phyloP scores from a whole-genome alignment of 345 rosid species.

The Populus simonii region DNA sequence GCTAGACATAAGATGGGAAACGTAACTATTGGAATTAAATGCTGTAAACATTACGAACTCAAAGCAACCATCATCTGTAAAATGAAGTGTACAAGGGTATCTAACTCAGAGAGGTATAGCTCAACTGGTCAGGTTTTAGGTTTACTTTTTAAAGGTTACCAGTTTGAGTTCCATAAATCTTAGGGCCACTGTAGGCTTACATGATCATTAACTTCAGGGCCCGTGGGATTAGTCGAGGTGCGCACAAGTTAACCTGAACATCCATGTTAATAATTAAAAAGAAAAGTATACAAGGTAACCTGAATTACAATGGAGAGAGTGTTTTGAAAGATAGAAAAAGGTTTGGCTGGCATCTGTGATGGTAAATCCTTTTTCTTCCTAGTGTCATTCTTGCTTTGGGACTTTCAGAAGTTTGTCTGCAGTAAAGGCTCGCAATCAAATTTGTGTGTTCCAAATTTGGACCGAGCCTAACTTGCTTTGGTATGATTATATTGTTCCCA shows the following conservation, averaged over 20 bases:
- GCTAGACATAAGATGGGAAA: background rate
- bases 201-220: accelerated
- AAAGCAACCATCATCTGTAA: background rate
- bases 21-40: background rate
- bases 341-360: background rate
- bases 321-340: background rate
- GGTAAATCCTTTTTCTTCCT: background rate
- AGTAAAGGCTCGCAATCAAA: conserved; percentile 66
- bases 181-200: accelerated
- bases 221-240: accelerated
- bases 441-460: conserved; percentile 79
- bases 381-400: background rate
- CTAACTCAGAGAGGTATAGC: background rate
- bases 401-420: conserved; percentile 20
- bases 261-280: background rate
- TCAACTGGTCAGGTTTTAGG: no score
- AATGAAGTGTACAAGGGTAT: background rate
- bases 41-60: background rate
- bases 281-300: background rate
- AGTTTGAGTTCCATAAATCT: no score
- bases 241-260: accelerated
- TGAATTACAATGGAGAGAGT: background rate
- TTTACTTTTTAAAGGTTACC: no score
- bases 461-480: conserved; percentile 67
- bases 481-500: conserved; percentile 59